phyloP scores from a whole-genome alignment of 2,329 filamentous ascomycete genomes.

The Eutypa lata region DNA sequence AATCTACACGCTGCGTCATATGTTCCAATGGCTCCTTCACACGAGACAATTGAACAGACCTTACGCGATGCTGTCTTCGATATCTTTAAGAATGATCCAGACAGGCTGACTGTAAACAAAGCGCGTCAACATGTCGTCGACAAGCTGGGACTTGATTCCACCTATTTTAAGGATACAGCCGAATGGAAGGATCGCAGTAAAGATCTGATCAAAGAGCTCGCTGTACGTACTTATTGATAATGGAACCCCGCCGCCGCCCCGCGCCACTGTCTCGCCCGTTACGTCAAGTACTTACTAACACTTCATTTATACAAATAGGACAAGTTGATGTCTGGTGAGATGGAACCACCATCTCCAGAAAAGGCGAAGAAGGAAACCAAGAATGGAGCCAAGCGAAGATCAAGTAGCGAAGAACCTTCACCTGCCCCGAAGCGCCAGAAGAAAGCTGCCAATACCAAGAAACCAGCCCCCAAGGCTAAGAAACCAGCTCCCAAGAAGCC shows the following conservation, averaged over 20 bases:
- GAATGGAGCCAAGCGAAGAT: conserved; percentile 31
- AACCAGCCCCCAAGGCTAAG: conserved; percentile 25
- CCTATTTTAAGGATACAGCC: conserved; percentile 42
- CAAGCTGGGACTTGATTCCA: conserved; percentile 44
- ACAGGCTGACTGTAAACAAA: conserved; percentile 53
- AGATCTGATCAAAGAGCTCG: conserved; percentile 49
- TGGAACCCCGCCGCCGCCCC: no score
- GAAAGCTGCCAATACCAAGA: conserved; percentile 15
- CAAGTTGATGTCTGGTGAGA: conserved; percentile 6
- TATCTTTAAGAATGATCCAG: conserved; percentile 41
- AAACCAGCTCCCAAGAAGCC: conserved; percentile 25
- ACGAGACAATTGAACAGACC: conserved; percentile 40
- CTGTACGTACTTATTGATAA: conserved; percentile 40
- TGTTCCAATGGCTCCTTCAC: conserved; percentile 37
- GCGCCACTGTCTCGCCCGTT: no score
- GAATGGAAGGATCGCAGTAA: conserved; percentile 61
- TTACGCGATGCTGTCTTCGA: conserved; percentile 45
- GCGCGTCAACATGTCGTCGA: conserved; percentile 52
- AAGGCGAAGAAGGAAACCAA: conserved; percentile 21
- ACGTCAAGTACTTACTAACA: not conserved
- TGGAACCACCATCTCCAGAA: conserved; percentile 3
- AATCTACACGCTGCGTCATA: not conserved
- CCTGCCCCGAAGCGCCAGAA: conserved; percentile 39
- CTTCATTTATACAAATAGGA: conserved; percentile 7
- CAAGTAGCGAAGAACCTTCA: conserved; percentile 25